These are phyloP conservation scores for Stachybotrys chlorohalonatus DNA, from an alignment of 2,329 filamentous ascomycete genomes.

Conservation along the genomic window DNA sequence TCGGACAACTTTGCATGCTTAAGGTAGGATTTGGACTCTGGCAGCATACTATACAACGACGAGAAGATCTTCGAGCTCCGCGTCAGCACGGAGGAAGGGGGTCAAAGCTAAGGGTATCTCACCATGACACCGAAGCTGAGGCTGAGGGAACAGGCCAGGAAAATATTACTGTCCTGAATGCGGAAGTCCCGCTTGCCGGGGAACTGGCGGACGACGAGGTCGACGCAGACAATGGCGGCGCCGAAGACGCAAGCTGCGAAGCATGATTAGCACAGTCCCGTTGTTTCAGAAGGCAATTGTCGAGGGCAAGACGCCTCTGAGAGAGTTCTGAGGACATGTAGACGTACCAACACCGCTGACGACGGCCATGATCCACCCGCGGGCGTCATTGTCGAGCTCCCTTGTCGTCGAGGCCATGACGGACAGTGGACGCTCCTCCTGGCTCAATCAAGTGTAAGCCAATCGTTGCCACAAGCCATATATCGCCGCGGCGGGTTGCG, in stretches of 20 bases:
- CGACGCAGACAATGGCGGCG: constrained; percentile 79
- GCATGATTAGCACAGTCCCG: constrained; percentile 2
- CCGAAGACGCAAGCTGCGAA: constrained; percentile 56
- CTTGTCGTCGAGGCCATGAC: constrained; percentile 28
- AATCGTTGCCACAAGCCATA: neutral
- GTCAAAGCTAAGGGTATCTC: constrained; percentile 17
- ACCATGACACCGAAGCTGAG: constrained; percentile 97
- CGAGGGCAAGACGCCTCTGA: too few species aligned
- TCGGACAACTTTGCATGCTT: constrained; percentile 57
- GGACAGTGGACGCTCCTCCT: constrained; percentile 1
- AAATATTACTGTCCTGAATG: constrained; percentile 82
- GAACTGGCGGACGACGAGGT: constrained; percentile 64
- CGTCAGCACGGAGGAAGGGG: neutral
- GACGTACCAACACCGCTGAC: constrained; percentile 64
- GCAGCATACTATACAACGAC: constrained; percentile 85
- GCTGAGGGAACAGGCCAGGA: constrained; percentile 80
- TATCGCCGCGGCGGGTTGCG: neutral
- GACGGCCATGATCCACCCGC: constrained; percentile 87
- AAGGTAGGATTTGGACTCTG: constrained; percentile 73
- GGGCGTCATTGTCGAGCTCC: constrained; percentile 65
- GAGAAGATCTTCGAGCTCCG: constrained; percentile 64
- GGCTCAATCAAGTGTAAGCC: neutral
- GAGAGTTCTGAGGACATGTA: neutral
- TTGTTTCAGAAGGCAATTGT: neutral
- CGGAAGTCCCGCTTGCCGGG: constrained; percentile 69